Evolutionary conservation across 2,329 filamentous ascomycete genomes (phyloP).

Genomic region (Shiraia sp.): DNA sequence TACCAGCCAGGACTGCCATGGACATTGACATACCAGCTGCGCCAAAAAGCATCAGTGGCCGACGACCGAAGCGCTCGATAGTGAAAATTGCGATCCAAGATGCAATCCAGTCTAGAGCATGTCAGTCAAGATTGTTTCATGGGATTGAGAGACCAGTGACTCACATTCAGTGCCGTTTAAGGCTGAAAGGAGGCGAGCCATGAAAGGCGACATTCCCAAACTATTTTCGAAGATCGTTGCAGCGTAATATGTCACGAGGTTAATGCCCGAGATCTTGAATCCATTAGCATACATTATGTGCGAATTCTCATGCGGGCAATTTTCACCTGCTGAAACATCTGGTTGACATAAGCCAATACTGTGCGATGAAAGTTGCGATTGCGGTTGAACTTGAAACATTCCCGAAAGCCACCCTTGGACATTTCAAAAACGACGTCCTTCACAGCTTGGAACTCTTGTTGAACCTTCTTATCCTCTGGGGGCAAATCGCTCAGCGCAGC

Average conservation of each 20-base stretch:
- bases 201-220: constrained; percentile 42
- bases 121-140: too few species aligned
- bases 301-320: not conserved
- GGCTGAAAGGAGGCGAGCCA: constrained; percentile 44
- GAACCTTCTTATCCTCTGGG: constrained; percentile 44
- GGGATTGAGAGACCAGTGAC: too few species aligned
- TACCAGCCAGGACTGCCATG: constrained; percentile 42
- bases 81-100: constrained; percentile 49
- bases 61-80: constrained; percentile 45
- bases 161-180: constrained; percentile 46
- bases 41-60: constrained; percentile 45
- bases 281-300: constrained; percentile 51
- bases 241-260: constrained; percentile 49
- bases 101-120: constrained; percentile 36
- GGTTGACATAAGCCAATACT: constrained; percentile 48
- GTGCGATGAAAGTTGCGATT: constrained; percentile 52
- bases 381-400: constrained; percentile 61
- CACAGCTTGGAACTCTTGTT: constrained; percentile 40
- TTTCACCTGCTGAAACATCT: constrained; percentile 51
- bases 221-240: constrained; percentile 49
- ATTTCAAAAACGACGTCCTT: constrained; percentile 46
- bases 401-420: constrained; percentile 55
- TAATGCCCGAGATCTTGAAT: constrained; percentile 49
- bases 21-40: constrained; percentile 40
- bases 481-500: constrained; percentile 44